Conservation (phyloP, 345 rosid species). For the Hibiscus syriacus region DNA sequence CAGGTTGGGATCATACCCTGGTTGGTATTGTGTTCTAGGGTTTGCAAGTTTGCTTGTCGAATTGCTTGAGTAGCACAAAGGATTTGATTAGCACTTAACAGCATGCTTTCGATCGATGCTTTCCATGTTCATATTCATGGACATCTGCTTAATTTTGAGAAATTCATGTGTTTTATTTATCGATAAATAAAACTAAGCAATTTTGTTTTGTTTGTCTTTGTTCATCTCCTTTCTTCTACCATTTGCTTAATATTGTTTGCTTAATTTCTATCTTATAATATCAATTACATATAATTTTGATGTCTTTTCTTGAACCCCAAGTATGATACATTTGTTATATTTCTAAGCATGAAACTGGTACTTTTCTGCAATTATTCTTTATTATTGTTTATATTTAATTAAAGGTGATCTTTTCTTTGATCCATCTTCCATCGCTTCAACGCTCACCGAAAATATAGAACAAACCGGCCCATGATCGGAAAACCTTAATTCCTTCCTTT, state of each 20-base stretch:
- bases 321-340: too few species aligned
- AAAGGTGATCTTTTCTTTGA: constrained; percentile 14
- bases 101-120: neutral
- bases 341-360: too few species aligned
- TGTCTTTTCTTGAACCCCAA: too few species aligned
- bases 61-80: constrained; percentile 13
- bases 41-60: constrained; percentile 34
- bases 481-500: constrained; percentile 59
- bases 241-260: neutral
- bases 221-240: neutral
- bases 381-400: neutral
- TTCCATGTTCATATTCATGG: neutral
- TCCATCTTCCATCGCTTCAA: constrained; percentile 33
- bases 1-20: constrained; percentile 75
- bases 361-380: too few species aligned
- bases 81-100: neutral
- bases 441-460: constrained; percentile 46
- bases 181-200: neutral
- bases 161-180: neutral
- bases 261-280: neutral
- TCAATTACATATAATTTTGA: too few species aligned
- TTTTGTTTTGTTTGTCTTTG: neutral
- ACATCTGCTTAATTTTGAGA: neutral
- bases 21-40: constrained; percentile 54
- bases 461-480: constrained; percentile 94